Evolutionary conservation across 192 early-diverging fungal species (phyloP).

Genomic region (Lobosporangium transversale): DNA sequence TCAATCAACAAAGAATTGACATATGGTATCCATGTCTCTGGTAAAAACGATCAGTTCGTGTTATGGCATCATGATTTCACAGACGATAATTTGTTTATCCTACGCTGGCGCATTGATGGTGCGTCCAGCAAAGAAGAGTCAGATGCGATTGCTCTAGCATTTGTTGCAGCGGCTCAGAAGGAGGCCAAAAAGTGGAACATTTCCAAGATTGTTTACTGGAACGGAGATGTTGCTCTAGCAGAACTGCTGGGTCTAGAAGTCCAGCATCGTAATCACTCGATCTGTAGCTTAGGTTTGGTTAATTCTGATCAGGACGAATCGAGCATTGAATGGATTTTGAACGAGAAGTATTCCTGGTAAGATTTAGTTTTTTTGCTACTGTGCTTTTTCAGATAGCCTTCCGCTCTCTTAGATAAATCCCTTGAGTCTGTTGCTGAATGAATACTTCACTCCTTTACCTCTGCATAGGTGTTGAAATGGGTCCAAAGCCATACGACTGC

Average conservation of each 20-base stretch:
- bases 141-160: slow-evolving; percentile 13
- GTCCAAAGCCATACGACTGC: too few relatives aligned
- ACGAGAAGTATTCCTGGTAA: slow-evolving; percentile 49
- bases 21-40: slow-evolving; percentile 17
- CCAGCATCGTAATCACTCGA: slow-evolving; percentile 20
- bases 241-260: slow-evolving; percentile 22
- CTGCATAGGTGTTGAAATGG: too few relatives aligned
- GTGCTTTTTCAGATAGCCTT: too few relatives aligned
- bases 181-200: slow-evolving; percentile 38
- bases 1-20: slow-evolving; percentile 10
- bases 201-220: slow-evolving; percentile 40
- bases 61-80: slow-evolving; percentile 48
- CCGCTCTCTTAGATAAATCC: too few relatives aligned
- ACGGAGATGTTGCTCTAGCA: slow-evolving; percentile 10
- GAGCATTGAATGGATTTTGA: slow-evolving; percentile 25
- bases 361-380: background rate
- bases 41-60: slow-evolving; percentile 21
- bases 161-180: slow-evolving; percentile 23
- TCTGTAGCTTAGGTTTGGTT: slow-evolving; percentile 24
- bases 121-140: background rate
- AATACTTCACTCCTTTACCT: too few relatives aligned
- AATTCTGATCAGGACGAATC: slow-evolving; percentile 2
- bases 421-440: too few relatives aligned
- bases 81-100: slow-evolving; percentile 40
- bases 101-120: slow-evolving; percentile 42